Evolutionary conservation across 1,139 yeast species (phyloP), one percentile per base, ranked within the genome.

Genomic region (Scheffersomyces illinoinensis): DNA sequence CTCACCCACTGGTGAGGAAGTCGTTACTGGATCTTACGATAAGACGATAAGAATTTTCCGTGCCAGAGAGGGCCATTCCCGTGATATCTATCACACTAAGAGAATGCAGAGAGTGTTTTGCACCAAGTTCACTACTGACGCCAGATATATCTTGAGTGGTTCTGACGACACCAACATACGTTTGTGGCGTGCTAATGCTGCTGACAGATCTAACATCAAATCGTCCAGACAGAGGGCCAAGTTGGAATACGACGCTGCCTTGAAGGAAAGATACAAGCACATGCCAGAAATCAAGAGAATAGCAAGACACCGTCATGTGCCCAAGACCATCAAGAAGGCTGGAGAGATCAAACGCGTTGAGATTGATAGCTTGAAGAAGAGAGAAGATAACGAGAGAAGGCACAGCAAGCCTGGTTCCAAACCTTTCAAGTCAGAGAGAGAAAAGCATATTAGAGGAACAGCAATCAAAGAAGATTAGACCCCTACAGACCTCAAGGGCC

Each of bases 271-370:
- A 71, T 95, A 86, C 81, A 91, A 91, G 78, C 90, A 90, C 77
- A 93, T 95, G 98, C 99, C 99, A 0, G 99, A 95, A 74, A 90
- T 95, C 70, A 86, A 86, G 70, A 85, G 98, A 69, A 96, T 95
- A 63, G 78, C 93, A 26, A 86, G 95, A 74, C 98, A 95, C 76
- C 87, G 99, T 74, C 98, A 93, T 72, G 83, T 93, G 59, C 99
- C 99, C 33, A 79, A 80, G 65, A 90, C 89, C 53, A 86, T 95
- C 64, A 93, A 93, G 83, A 91, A 90, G 75, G 97, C 98, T 51
- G 85, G 85, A 56, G 97, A 93, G 62, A 91, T 91, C 70, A 95
- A 95, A 79, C 77, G 88, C 50, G 81, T 84, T 59, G 98, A 95
- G 73, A 70, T 87, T 54, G 85, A 84, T 51, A 83, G 96, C 56